These are phyloP conservation scores for Tuber melanosporum DNA, from an alignment of 495 filamentous ascomycete species.

Conservation along the genomic window DNA sequence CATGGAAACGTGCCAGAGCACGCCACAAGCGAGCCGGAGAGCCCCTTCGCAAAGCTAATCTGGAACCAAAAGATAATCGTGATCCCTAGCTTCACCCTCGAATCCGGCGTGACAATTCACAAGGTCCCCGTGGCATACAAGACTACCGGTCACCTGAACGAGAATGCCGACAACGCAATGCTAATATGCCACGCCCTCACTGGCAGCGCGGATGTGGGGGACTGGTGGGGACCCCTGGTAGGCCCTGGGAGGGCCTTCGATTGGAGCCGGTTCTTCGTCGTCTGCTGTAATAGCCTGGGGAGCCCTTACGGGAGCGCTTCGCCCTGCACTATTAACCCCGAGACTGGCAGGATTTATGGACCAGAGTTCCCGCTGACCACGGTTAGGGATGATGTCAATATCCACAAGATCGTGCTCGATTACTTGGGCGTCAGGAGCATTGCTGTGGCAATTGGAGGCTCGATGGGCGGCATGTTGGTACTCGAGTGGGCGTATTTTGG, in stretches of 20 bases:
- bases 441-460: constrained; percentile 88
- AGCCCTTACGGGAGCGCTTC: constrained; percentile 96
- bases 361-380: constrained; percentile 96
- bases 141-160: constrained; percentile 67
- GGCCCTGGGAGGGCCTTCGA: constrained; percentile 89
- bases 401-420: constrained; percentile 87
- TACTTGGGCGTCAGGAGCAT: constrained; percentile 80
- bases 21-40: constrained; percentile 69
- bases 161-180: constrained; percentile 78
- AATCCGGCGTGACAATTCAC: constrained; percentile 76
- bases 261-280: constrained; percentile 80
- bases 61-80: constrained; percentile 77
- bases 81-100: constrained; percentile 83
- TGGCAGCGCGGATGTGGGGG: constrained; percentile 88
- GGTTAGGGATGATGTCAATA: constrained; percentile 85
- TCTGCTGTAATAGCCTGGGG: constrained; percentile 93
- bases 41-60: constrained; percentile 81
- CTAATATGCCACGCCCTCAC: constrained; percentile 96
- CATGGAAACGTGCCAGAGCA: constrained; percentile 47
- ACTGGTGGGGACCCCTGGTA: constrained; percentile 97
- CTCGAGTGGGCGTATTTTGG: constrained; percentile 96
- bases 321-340: constrained; percentile 76
- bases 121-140: constrained; percentile 95
- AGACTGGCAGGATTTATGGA: constrained; percentile 67
- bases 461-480: constrained; percentile 96